Conservation (phyloP, 2,329 filamentous ascomycete species). For the Nemania sp. region DNA sequence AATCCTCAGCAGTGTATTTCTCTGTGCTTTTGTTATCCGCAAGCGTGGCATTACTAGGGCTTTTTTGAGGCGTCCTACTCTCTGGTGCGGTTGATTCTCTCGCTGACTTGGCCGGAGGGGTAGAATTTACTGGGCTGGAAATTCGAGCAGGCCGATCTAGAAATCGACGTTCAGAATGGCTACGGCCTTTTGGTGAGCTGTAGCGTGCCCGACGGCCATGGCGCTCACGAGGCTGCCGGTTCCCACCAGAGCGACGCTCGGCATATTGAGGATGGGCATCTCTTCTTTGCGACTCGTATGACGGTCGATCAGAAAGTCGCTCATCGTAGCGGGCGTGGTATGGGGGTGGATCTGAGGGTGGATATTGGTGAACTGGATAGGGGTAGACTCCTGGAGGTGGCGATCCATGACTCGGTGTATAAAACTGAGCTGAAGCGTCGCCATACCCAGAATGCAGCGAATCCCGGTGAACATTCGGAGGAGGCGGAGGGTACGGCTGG, state of each 20-base stretch:
- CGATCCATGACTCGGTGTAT: slow-evolving; percentile 36
- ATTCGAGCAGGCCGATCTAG: slow-evolving; percentile 23
- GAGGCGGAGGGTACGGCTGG: slow-evolving; percentile 31
- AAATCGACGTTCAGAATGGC: slow-evolving; percentile 32
- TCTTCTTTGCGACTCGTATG: slow-evolving; percentile 26
- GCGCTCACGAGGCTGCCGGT: slow-evolving; percentile 28
- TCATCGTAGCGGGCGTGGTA: slow-evolving; percentile 30
- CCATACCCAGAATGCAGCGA: slow-evolving; percentile 29
- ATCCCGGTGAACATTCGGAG: slow-evolving; percentile 19
- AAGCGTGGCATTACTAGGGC: neutral
- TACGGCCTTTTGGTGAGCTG: slow-evolving; percentile 32
- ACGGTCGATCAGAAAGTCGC: slow-evolving; percentile 20
- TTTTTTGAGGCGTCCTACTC: slow-evolving; percentile 5
- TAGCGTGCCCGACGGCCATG: slow-evolving; percentile 26
- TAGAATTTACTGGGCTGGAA: slow-evolving; percentile 25
- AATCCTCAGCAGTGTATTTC: slow-evolving; percentile 40
- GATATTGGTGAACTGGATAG: slow-evolving; percentile 37
- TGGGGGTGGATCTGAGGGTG: slow-evolving; percentile 33
- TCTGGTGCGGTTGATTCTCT: neutral
- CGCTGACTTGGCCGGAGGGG: slow-evolving; percentile 4
- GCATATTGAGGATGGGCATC: slow-evolving; percentile 21
- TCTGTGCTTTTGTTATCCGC: slow-evolving; percentile 11
- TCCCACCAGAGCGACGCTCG: slow-evolving; percentile 28
- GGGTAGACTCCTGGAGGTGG: slow-evolving; percentile 34
- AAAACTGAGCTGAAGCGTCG: slow-evolving; percentile 33